These are phyloP conservation scores for Camellia granthamiana DNA, from an alignment of 148 eudicot genomes.

Conservation along the genomic window DNA sequence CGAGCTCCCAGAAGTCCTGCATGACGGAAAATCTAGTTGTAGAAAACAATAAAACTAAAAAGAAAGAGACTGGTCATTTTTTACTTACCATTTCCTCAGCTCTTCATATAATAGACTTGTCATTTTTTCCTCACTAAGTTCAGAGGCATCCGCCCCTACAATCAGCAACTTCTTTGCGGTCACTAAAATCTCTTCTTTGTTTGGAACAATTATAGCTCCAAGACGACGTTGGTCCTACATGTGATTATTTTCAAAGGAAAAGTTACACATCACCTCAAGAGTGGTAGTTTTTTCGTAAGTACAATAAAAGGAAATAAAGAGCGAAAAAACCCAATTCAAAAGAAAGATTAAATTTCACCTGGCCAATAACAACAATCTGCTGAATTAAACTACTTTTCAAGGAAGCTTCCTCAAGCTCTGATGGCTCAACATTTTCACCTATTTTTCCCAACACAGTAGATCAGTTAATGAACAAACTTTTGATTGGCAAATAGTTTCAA, in stretches of 20 bases:
- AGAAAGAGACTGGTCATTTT: no score
- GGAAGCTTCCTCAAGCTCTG: no score
- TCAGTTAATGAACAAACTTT: conserved; percentile 4
- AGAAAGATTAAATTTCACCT: conserved; percentile 41
- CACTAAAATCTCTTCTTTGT: no score
- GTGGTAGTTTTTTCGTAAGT: not conserved
- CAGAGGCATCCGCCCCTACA: conserved; percentile 42
- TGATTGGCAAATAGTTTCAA: not conserved
- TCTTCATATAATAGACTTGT: conserved; percentile 45
- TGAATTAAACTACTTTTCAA: no score
- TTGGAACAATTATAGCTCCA: no score
- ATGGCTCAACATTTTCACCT: conserved; percentile 21
- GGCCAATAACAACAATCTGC: no score
- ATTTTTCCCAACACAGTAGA: conserved; percentile 13
- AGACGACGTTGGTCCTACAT: no score
- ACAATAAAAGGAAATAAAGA: conserved; percentile 1
- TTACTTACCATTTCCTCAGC: conserved; percentile 2
- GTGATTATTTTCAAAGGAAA: no score
- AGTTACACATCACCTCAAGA: not conserved
- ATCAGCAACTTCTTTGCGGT: conserved; percentile 49
- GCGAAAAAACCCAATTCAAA: not conserved
- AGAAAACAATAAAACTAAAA: not conserved
- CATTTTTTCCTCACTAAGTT: conserved; percentile 51
- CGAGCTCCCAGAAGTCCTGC: conserved; percentile 80
- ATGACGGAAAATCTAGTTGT: not conserved